Conservation (phyloP, 495 filamentous ascomycete genomes). For the Aspergillus baeticus region DNA sequence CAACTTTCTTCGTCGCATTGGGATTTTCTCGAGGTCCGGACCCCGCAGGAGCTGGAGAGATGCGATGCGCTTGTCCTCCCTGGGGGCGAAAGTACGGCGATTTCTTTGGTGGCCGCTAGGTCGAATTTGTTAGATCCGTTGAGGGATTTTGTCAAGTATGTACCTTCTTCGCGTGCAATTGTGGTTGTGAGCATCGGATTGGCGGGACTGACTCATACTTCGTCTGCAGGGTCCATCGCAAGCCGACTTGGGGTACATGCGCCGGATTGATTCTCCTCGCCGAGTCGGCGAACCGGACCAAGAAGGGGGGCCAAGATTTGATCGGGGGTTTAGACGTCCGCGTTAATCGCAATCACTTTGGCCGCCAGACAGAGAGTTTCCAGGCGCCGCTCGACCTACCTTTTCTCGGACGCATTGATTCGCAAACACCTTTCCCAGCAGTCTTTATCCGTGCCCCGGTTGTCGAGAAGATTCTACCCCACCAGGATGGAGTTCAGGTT, state of each 20-base stretch:
- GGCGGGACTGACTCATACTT: conserved; percentile 22
- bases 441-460: conserved; percentile 95
- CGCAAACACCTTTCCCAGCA: conserved; percentile 63
- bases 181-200: neutral
- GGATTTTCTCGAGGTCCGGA: conserved; percentile 78
- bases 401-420: conserved; percentile 67
- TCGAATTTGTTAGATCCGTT: conserved; percentile 80
- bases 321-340: conserved; percentile 90
- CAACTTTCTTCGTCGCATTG: conserved; percentile 37
- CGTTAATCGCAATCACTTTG: conserved; percentile 95
- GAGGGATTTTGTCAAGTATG: conserved; percentile 90
- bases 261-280: conserved; percentile 91
- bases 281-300: conserved; percentile 83
- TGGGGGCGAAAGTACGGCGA: conserved; percentile 92
- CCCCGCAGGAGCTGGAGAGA: conserved; percentile 59
- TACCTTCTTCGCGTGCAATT: conserved; percentile 10
- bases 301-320: conserved; percentile 88
- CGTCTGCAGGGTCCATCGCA: conserved; percentile 48
- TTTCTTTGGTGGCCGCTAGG: conserved; percentile 82
- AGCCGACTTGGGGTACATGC: conserved; percentile 95
- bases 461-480: conserved; percentile 76
- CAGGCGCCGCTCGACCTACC: conserved; percentile 71
- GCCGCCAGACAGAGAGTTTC: conserved; percentile 91
- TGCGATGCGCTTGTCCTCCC: conserved; percentile 89
- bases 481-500: conserved; percentile 48